Evolutionary conservation across 208 protist species (phyloP), one percentile per base, ranked within the genome.

Genomic region (Acanthamoeba triangularis): DNA sequence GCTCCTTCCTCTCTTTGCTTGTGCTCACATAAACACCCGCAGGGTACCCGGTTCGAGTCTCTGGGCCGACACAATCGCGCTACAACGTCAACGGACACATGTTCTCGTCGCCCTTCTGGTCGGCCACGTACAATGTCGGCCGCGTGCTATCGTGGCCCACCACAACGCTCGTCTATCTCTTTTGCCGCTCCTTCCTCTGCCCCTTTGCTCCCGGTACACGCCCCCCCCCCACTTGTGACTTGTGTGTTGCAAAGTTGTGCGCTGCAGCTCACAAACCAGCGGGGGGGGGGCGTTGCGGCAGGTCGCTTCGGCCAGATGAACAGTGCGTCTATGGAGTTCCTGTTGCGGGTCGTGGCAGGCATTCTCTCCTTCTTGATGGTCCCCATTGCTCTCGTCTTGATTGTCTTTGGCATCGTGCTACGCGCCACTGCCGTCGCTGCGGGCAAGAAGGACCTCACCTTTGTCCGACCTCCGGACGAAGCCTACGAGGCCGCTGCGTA

Each of bases 361-460:
- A 85, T 59, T 7, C 30, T 85, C 28, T 33, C 78, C 8, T 85
- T 49, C 25, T 23, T 85, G 47, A 59, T 85, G 78, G 78, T 85
- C 10, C 78, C 78, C 25, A 85, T 85, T 5, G 78, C 78, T 30
- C 25, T 85, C 20, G 11, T 85, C 41, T 85, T 85, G 44, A 85
- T 85, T 35, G 44, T 28, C 18, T 59, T 85, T 25, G 78, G 78
- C 20, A 85, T 85, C 30, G 44, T 85, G 30, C 44, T 85, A 7
- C 78, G 78, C 78, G 44, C 30, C 0, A 37, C 56, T 14, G 78
- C 78, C 13, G 78, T 85, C 35, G 78, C 44, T 28, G 25, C 56
- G 78, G 78, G 78, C 23, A 85, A 85, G 47, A 85, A 85, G 47
- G 78, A 85, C 44, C 78, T 85, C 78, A 85, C 78, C n/a, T 85